phyloP scores from a whole-genome alignment of 805 yeast species.

The Ogataea ganodermae region DNA sequence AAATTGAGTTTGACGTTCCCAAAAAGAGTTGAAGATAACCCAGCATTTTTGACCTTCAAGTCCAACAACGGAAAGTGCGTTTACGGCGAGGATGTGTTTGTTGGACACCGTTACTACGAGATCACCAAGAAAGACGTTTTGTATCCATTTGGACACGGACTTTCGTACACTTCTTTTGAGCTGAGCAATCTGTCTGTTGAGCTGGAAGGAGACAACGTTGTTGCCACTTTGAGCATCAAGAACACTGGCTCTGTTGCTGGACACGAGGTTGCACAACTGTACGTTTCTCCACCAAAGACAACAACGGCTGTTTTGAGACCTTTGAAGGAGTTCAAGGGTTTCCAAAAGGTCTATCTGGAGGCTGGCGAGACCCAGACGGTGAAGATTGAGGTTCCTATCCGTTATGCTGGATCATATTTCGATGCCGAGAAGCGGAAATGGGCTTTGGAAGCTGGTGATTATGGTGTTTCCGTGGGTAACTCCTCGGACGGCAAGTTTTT shows the following conservation, averaged over 20 bases:
- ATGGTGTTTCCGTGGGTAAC: constrained; percentile 49
- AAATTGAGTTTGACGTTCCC: constrained; percentile 61
- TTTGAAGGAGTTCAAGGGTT: constrained; percentile 60
- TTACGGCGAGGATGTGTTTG: constrained; percentile 67
- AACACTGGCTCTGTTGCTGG: constrained; percentile 54
- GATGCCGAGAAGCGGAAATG: constrained; percentile 51
- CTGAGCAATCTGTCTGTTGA: constrained; percentile 41
- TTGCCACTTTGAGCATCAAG: constrained; percentile 41
- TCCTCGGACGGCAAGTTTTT: constrained; percentile 22
- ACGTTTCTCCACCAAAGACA: constrained; percentile 42
- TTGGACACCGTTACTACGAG: constrained; percentile 65
- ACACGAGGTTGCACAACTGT: constrained; percentile 57
- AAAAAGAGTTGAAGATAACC: constrained; percentile 50
- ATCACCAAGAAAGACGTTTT: constrained; percentile 47
- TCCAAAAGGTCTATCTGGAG: constrained; percentile 47
- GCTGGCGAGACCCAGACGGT: constrained; percentile 47
- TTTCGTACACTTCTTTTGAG: constrained; percentile 57
- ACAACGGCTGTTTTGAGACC: constrained; percentile 46
- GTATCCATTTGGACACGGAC: constrained; percentile 65
- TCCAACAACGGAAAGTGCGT: constrained; percentile 54
- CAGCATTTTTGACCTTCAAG: constrained; percentile 53
- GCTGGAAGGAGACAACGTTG: constrained; percentile 23
- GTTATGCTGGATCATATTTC: constrained; percentile 57
- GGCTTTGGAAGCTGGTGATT: constrained; percentile 53
- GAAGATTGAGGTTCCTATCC: constrained; percentile 40